Evolutionary conservation across 495 filamentous ascomycete species (phyloP), one percentile per base, ranked within the genome.

Genomic region (Tuber aestivum): DNA sequence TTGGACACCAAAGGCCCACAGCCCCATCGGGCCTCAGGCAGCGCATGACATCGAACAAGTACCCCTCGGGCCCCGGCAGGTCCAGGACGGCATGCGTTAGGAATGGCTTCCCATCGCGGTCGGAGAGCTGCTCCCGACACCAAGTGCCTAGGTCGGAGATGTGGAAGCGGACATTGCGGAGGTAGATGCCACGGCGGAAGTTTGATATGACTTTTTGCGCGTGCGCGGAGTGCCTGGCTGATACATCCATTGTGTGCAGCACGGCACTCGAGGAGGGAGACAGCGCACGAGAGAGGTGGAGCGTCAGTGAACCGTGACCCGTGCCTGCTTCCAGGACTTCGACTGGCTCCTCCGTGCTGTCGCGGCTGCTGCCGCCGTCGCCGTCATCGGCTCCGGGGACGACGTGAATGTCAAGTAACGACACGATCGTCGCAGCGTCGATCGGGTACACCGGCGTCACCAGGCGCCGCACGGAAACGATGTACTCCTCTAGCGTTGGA

Each of bases 271-370:
- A 23, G 81, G 84, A 23, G 83, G 86, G 72, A 73, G 87, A 83
- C 37, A 94, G 88, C 42, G 91, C 91, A n/a, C 91, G 88, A 35
- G 91, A 89, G 21, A 94, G 86, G 77, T 92, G 87, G 12, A 94
- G 84, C 3, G 92, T 94, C 70, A 95, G 83, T 20, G 90, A 89
- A 70, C 92, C 92, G 85, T 93, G 90, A 5, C 92, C 92, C 1
- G 92, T 94, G 10, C 93, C 92, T 50, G 92, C 92, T 83, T 95
- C 92, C 45, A 95, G 89, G 50, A 94, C 91, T 79, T 94, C 91
- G 0, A 93, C 76, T 14, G 84, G 84, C 10, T 77, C 71, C 72
- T 32, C 56, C 12, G 32, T 14, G 12, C 14, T 65, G 27, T 35
- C 27, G 32, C 38, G 70, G 0, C 78, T 72, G 14, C 72, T 27